These are phyloP conservation scores for Macrophomina pseudophaseolina DNA, from an alignment of 2,329 filamentous ascomycete species.

Conservation along the genomic window DNA sequence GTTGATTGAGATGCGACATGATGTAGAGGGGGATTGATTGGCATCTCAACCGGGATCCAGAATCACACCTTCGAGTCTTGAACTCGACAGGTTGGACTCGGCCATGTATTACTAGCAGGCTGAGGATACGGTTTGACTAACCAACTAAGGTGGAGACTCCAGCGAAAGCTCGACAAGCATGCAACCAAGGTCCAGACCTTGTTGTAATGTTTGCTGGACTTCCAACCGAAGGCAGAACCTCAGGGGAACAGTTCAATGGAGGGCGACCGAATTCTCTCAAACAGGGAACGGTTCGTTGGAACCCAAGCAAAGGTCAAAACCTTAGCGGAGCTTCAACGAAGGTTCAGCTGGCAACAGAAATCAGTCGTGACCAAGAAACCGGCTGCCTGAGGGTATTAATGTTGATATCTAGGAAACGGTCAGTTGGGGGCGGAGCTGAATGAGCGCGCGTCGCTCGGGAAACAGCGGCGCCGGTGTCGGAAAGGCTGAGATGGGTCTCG, in stretches of 20 bases:
- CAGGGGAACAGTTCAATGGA: constrained; percentile 6
- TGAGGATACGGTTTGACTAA: constrained; percentile 14
- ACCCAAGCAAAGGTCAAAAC: constrained; percentile 5
- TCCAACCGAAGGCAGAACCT: constrained; percentile 17
- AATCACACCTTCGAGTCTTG: neutral
- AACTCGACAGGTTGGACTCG: constrained; percentile 4
- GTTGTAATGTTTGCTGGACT: neutral
- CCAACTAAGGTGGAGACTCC: constrained; percentile 5
- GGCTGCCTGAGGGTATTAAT: neutral
- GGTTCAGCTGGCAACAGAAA: neutral
- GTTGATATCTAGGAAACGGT: neutral
- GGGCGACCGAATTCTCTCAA: neutral
- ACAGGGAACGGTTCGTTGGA: neutral
- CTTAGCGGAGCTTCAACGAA: neutral
- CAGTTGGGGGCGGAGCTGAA: neutral
- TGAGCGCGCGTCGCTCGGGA: neutral
- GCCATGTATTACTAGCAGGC: neutral
- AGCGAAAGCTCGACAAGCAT: neutral
- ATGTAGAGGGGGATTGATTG: neutral
- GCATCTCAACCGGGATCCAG: constrained; percentile 3
- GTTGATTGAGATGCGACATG: neutral
- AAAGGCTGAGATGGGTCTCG: neutral
- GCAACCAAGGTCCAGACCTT: constrained; percentile 11
- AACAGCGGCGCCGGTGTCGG: neutral
- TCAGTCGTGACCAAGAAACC: neutral